Base-by-base conservation (phyloP, 768 basidiomycete genomes). In the Suillus subluteus region DNA sequence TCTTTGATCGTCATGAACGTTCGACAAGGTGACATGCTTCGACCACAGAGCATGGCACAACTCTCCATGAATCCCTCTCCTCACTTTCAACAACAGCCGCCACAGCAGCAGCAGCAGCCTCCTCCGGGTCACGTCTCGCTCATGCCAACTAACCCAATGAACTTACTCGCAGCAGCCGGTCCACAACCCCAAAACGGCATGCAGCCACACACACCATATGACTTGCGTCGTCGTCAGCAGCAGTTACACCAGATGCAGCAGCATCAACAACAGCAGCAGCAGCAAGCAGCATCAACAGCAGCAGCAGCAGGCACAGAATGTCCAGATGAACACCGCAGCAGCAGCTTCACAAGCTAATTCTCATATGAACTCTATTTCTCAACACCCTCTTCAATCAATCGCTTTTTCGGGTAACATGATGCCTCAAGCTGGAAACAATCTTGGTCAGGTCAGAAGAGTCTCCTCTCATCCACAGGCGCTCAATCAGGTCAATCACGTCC, bases 391-490 rank as follows among this genome's bases (percentile, higher is more conserved):
- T 62, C 82, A 80, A 71, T 66, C 73, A 69, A 81, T 84, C 77
- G 73, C 70, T 59, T 86, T 85, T 72, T 76, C 79, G 63, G 75
- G 76, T 55, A 75, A 71, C 68, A 79, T 82, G 72, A 81, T 86
- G 77, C 79, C 75, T 71, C 80, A 78, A 68, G 78, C 76, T 46
- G 77, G 73, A 65, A 74, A 74, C 5, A 77, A 76, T 68, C 76
- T 79, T 50, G 73, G 73, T 55, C 71, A 68, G 23, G 74, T 84
- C 56, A 85, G 89, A 66, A 85, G 89, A 72, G 83, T 83, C n/a
- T 77, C 81, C 66, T 86, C 88, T 26, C 89, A 90, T 76, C 83
- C 87, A 6, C 82, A 84, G 68, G 75, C 71, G 75, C 71, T 83
- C 66, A 83, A 79, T 70, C 79, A 82, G 48, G 77, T 74, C 59